A percentile compares a stretch with the other conserved stretches of the same genome.
Conservation (phyloP, 257 asterid genomes). For the Buddleja alternifolia region DNA sequence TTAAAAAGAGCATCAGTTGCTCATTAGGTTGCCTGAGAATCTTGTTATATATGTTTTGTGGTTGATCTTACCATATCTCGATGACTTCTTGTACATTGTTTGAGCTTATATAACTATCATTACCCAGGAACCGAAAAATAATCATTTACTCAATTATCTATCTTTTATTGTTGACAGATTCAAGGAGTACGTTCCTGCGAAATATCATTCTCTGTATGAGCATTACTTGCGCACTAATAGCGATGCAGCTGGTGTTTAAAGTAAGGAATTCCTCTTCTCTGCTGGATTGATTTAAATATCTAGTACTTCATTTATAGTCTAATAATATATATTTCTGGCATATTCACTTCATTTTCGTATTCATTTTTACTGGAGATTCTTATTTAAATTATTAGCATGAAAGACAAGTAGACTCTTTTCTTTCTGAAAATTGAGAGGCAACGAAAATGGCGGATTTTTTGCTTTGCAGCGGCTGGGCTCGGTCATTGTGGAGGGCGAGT, state of each 20-base stretch:
- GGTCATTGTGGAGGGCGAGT: background rate
- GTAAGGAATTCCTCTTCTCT: slow-evolving; percentile 33
- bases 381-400: too few relatives aligned
- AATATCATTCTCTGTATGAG: slow-evolving; percentile 72
- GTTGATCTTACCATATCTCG: background rate
- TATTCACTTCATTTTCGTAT: background rate
- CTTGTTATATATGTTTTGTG: background rate
- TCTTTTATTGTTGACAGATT: slow-evolving; percentile 60
- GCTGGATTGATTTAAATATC: background rate
- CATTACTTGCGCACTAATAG: slow-evolving; percentile 46
- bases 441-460: background rate
- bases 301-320: background rate
- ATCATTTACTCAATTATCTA: slow-evolving; percentile 22
- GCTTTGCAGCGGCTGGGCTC: background rate
- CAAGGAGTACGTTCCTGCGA: slow-evolving; percentile 79
- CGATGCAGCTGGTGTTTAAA: slow-evolving; percentile 41
- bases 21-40: background rate
- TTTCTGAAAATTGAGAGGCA: too few relatives aligned
- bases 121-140: background rate
- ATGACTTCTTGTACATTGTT: background rate
- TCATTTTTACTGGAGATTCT: too few relatives aligned
- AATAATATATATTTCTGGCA: background rate
- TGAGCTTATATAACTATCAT: background rate
- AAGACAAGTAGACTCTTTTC: too few relatives aligned
- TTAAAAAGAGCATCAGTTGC: background rate